Base-by-base conservation (phyloP, 1,284 basidiomycete genomes). In the Microbotryum intermedium region DNA sequence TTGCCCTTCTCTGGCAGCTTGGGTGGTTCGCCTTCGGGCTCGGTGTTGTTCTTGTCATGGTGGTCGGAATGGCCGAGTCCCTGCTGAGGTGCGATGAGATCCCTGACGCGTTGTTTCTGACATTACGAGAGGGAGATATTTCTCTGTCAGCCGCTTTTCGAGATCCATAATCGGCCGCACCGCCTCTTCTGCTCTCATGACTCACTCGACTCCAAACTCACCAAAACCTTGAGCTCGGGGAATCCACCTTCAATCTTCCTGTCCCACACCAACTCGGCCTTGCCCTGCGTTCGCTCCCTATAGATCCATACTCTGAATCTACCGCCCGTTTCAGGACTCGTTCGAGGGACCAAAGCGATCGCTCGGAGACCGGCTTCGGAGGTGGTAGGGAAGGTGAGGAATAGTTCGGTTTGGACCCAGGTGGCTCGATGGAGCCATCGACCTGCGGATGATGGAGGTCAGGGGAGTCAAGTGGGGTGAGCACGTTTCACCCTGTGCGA, bases 291-390 rank as follows among this genome's bases (percentile, higher is more conserved):
- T 6, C 25, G 30, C 20, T 50, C 6, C 3, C 58, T 26, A 43
- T 80, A 80, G 29, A 93, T 74, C 90, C 90, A 94, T 20, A 93
- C 84, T 28, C 90, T 82, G 74, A 94, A 95, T 28, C 89, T 80
- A 25, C 90, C 90, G 42, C 84, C 86, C 8, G 90, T 88, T 66
- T 91, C 89, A 20, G 88, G 86, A 20, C 83, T 73, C 70, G 84
- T 88, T 56, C 84, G 78, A 18, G 91, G 90, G 29, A 88, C 74
- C 58, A 93, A 77, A 9, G 84, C 81, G 55, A 91, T 83, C 42
- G 81, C 78, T 43, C 77, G 78, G 48, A 94, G 74, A 1, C 76
- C 72, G 0, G 88, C 7, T 34, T 54, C 43, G 49, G 50, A 4
- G 1, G 47, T 23, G 13, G 48, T 20, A 4, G 89, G 85, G 74